Evolutionary conservation across 805 yeast genomes (phyloP), one percentile per base, ranked within the genome.

Genomic region (Candida loeiensis): DNA sequence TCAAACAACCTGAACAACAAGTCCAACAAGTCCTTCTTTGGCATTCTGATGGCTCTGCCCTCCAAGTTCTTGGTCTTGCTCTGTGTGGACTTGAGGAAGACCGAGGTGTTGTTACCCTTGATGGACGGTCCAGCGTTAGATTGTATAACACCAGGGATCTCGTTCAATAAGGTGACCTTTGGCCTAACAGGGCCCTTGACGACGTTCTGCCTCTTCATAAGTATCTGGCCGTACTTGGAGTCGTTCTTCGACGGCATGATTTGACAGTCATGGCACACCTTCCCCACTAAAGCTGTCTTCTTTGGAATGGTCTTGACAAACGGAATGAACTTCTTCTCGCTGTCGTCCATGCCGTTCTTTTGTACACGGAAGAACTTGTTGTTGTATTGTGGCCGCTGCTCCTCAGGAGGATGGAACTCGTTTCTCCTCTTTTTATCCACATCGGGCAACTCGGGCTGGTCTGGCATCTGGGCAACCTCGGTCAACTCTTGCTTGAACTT

Each of bases 1-100:
- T 89, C 96, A 63, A 93, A 93, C 53, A 91, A 71, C 51, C 84
- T 76, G 77, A 93, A 93, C 50, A 93, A 67, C 49, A 86, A 66
- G 62, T 90, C 96, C 73, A 91, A 76, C 43, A 93, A 75, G 47
- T 89, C 97, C 59, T 85, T 87, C 67, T 86, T 81, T 27, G 95
- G 96, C 83, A 93, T 86, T 59, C 99, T 79, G 49, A 85, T 87
- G 24, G 97, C 95, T 56, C 95, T 82, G 37, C 93, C 95, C 49
- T 86, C 95, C 12, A 58, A 52, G 48, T 72, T 76, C 49, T 74
- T 80, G 41, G 69, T 69, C 59, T 59, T 66, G 47, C 46, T 59
- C 37, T 45, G 50, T 39, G 44, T 61, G 19, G 62, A 60, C 47
- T 63, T 68, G 65, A 87, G 74, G 70, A 88, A 83, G 31, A 78